Percentiles rank a stretch among this genome's conserved stretches.
phyloP scores from a whole-genome alignment of 495 filamentous ascomycete genomes.

The Gamarada debralockiae region DNA sequence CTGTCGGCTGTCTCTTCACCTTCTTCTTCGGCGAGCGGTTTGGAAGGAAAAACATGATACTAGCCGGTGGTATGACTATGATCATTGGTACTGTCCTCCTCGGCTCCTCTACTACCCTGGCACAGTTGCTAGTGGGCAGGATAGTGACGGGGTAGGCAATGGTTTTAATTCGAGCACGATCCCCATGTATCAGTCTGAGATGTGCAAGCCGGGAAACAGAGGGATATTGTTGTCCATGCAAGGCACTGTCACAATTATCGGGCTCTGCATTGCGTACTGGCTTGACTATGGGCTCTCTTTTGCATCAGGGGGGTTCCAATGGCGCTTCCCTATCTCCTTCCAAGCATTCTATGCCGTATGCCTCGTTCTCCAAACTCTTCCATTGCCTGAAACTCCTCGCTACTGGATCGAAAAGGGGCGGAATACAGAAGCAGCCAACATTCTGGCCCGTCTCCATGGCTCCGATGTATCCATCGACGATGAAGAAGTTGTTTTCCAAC shows the following conservation, averaged over 20 bases:
- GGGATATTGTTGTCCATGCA: slow-evolving; percentile 43
- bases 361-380: slow-evolving; percentile 32
- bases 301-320: slow-evolving; percentile 32
- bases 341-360: slow-evolving; percentile 38
- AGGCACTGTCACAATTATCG: slow-evolving; percentile 36
- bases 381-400: slow-evolving; percentile 41
- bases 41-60: slow-evolving; percentile 42
- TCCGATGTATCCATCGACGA: slow-evolving; percentile 36
- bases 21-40: slow-evolving; percentile 43
- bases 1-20: slow-evolving; percentile 36
- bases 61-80: slow-evolving; percentile 37
- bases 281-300: slow-evolving; percentile 43
- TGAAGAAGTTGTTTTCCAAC: slow-evolving; percentile 40
- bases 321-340: slow-evolving; percentile 42
- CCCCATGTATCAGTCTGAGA: slow-evolving; percentile 48
- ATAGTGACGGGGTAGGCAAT: slow-evolving; percentile 50
- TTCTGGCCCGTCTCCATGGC: slow-evolving; percentile 41
- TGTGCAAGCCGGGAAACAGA: slow-evolving; percentile 37
- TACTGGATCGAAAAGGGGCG: slow-evolving; percentile 38
- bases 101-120: slow-evolving; percentile 34
- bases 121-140: slow-evolving; percentile 43
- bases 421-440: slow-evolving; percentile 40
- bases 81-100: slow-evolving; percentile 41
- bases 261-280: slow-evolving; percentile 39
- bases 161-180: slow-evolving; percentile 45